phyloP scores from a whole-genome alignment of 169 alveolate genomes.

The Eimeria praecox region DNA sequence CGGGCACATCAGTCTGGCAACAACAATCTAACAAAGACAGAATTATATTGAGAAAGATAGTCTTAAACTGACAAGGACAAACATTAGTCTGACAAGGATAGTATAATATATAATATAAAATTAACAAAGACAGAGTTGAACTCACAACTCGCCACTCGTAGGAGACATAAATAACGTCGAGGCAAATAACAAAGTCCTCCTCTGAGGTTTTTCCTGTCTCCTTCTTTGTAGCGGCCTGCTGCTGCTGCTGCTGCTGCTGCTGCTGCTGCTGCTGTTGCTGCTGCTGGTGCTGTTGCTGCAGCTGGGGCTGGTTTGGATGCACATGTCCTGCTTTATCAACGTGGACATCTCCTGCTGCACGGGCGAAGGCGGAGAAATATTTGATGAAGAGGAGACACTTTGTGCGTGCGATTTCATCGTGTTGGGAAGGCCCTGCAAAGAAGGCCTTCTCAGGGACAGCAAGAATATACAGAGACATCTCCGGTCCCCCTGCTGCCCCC shows the following conservation, averaged over 20 bases:
- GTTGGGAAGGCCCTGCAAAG: background rate
- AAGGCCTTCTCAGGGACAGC: constrained; percentile 58
- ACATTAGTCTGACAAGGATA: too few species aligned
- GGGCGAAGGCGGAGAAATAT: constrained; percentile 38
- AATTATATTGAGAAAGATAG: background rate
- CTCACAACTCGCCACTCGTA: constrained; percentile 48
- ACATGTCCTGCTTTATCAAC: constrained; percentile 5
- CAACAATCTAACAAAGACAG: too few species aligned
- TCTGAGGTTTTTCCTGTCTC: background rate
- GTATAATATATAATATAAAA: background rate
- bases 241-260: too few species aligned
- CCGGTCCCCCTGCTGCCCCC: constrained; percentile 23
- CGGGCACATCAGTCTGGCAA: too few species aligned
- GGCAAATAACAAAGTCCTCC: constrained; percentile 41
- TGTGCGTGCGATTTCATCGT: constrained; percentile 10
- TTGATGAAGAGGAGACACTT: constrained; percentile 55
- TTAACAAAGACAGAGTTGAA: background rate
- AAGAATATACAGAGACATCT: constrained; percentile 18
- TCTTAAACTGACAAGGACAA: too few species aligned
- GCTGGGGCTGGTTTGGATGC: background rate
- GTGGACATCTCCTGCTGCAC: constrained; percentile 3
- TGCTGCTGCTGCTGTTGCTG: constrained; percentile 47
- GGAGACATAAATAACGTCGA: constrained; percentile 58
- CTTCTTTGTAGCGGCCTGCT: background rate
- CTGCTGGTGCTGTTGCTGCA: background rate